These are phyloP conservation scores for Austroboletus novae-zelandiae DNA, from an alignment of 1,284 basidiomycete species.

Conservation along the genomic window DNA sequence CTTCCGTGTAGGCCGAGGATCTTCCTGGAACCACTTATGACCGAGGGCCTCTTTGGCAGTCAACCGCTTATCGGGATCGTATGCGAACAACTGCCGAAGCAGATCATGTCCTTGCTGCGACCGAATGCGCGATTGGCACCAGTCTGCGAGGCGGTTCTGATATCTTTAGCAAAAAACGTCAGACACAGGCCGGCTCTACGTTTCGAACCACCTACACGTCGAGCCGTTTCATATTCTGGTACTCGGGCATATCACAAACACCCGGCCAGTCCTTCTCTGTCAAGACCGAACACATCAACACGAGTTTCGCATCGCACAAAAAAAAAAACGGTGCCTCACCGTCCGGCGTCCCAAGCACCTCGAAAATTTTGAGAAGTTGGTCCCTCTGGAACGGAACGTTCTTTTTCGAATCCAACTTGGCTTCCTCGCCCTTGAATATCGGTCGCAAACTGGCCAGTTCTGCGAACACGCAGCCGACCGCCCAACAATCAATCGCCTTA, in stretches of 20 bases:
- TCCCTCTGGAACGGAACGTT: conserved; percentile 94
- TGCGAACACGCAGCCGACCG: conserved; percentile 95
- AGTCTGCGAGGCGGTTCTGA: conserved; percentile 65
- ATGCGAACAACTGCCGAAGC: conserved; percentile 80
- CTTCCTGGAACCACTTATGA: conserved; percentile 82
- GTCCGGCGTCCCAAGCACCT: conserved; percentile 88
- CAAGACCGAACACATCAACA: conserved; percentile 2
- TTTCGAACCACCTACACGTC: conserved; percentile 55
- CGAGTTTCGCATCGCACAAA: not conserved
- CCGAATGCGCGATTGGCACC: conserved; percentile 73
- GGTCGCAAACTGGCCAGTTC: conserved; percentile 91
- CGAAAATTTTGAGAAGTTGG: conserved; percentile 93
- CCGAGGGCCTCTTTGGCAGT: conserved; percentile 79
- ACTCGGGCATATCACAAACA: conserved; percentile 87
- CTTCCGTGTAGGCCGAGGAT: conserved; percentile 74
- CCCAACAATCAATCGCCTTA: conserved; percentile 94
- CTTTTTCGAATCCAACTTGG: conserved; percentile 91
- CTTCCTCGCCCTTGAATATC: conserved; percentile 99
- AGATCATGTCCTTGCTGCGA: conserved; percentile 75
- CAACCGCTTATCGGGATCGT: conserved; percentile 86
- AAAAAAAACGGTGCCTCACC: conserved; percentile 44
- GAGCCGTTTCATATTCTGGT: conserved; percentile 77
- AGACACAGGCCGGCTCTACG: not conserved
- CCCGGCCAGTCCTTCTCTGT: conserved; percentile 85
- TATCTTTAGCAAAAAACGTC: conserved; percentile 43